These are phyloP conservation scores for Tribonema minus DNA, from an alignment of 108 stramenopile genomes.

Conservation along the genomic window DNA sequence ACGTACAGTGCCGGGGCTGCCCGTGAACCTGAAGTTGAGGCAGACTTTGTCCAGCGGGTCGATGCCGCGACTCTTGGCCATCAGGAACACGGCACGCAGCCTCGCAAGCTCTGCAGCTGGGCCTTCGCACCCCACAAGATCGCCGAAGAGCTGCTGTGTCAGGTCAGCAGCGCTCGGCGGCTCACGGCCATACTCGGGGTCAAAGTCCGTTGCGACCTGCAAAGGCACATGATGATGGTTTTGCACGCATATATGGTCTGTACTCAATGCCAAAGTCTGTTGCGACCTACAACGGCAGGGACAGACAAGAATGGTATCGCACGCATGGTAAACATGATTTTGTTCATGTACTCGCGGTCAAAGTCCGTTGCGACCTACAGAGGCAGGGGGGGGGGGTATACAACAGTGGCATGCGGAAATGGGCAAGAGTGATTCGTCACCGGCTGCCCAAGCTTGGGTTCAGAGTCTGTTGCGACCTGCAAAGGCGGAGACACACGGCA, in stretches of 20 bases:
- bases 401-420: no score
- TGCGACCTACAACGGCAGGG: no score
- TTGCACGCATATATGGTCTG: no score
- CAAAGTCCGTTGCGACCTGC: constrained; percentile 31
- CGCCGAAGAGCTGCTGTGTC: constrained; percentile 13
- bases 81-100: neutral
- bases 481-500: no score
- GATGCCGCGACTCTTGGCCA: constrained; percentile 15
- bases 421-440: neutral
- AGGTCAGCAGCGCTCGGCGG: neutral
- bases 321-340: no score
- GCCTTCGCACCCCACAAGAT: constrained; percentile 20
- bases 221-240: no score
- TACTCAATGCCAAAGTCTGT: no score
- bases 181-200: neutral
- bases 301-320: no score
- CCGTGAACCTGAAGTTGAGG: constrained; percentile 40
- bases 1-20: constrained; percentile 44
- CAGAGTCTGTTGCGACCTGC: no score
- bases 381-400: no score
- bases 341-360: constrained; percentile 14
- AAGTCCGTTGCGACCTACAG: constrained; percentile 32
- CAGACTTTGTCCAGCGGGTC: constrained; percentile 22
- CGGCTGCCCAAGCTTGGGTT: no score
- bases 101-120: constrained; percentile 1